Evolutionary conservation across 768 basidiomycete genomes (phyloP), one percentile per base, ranked within the genome.

Genomic region (Grammothele lineata): DNA sequence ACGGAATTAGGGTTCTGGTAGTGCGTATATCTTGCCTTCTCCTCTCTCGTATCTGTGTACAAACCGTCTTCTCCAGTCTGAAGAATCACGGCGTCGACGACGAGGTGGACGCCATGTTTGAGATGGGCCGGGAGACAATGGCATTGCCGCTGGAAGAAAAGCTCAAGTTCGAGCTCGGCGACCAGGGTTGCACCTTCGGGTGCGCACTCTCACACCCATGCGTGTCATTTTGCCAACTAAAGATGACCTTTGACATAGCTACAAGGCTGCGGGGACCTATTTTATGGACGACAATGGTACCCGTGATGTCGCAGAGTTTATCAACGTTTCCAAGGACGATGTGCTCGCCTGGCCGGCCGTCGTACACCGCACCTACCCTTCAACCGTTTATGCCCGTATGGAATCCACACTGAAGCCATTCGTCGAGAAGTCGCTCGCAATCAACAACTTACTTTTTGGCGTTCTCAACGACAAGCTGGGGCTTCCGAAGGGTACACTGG

Each of bases 1-100:
- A 75, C 71, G 0, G 62, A 64, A n/a, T 62, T 77, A 5, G 77
- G 77, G 0, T 78, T 78, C 58, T 78, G 76, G 71, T 78, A 77
- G 72, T 75, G 54, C 51, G 74, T 71, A 37, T 9, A 9, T 9
- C 22, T 39, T 11, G 4, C 24, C 2, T 38, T 6, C 17, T 38
- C 37, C 22, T 19, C 37, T 5, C 37, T 4, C 14, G 19, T 23
- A 21, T 15, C 1, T 5, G 37, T 21, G 6, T 38, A 4, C 19
- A 9, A 5, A 18, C 23, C 9, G 24, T n/a, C 7, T 18, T 17
- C 18, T 19, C 18, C 18, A 43, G 42, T 15, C 22, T 43, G 11
- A 43, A 33, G 42, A 43, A 75, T 51, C 72, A 75, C 45, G 71
- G 65, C 1, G 64, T 63, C 7, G 67, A 71, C 4, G 45, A 57